Base-by-base conservation (phyloP, 768 basidiomycete genomes). In the Boletus rubropictus region DNA sequence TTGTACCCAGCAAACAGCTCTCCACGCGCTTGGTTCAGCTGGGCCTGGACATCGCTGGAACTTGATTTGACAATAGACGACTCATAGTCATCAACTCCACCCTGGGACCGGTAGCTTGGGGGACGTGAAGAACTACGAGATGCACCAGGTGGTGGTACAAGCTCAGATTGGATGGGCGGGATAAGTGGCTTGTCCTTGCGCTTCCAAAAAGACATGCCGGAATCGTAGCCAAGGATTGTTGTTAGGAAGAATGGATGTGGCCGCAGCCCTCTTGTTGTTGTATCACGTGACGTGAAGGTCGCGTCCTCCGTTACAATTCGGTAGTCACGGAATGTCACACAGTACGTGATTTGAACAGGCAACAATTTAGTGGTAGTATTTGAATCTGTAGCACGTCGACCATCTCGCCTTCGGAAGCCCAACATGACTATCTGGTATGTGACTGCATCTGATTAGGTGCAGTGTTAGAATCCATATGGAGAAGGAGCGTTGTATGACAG, bases 1-100 rank as follows among this genome's bases (percentile, higher is more conserved):
- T 84, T 80, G 62, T 82, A 84, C 10, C 89, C 89, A 48, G 84
- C 66, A 62, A 91, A 89, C 21, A 91, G 73, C 54, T 85, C 86
- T 35, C 70, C 77, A 38, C 89, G 81, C 64, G 86, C 86, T 25
- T 71, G 69, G 51, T 86, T 79, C 37, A 82, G 56, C 52, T 86
- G 70, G 41, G 48, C 54, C 54, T 85, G 70, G 39, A 53, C 38
- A 48, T 64, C 66, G 41, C 21, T 24, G 11, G 46, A 37, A 31
- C 17, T 44, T 35, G 52, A 37, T 28, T 57, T 43, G 2, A 20
- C 12, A 11, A n/a, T 35, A 37, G 52, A 22, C 9, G 54, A 32
- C 18, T 59, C 62, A 41, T 55, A 52, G 50, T 63, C 65, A 50
- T 67, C 61, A 33, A 50, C 43, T 3, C 21, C 48, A 33, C 46